Conservation (phyloP, 2,329 filamentous ascomycete species). For the Pezicula rhizophila region DNA sequence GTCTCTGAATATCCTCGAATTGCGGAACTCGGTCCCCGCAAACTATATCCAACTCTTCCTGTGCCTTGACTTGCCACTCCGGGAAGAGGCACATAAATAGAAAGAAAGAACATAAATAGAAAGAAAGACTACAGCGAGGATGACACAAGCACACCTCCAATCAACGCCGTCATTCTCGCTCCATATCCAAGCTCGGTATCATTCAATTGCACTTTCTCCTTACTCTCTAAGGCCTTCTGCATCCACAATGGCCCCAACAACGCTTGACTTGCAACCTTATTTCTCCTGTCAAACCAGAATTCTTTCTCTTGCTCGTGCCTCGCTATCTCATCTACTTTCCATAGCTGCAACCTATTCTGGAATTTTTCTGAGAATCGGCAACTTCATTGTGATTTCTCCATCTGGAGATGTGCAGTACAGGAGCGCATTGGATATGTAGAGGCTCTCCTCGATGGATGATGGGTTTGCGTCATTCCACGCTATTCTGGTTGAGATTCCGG, state of each 20-base stretch:
- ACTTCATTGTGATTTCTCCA: conserved; percentile 7
- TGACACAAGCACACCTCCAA: conserved; percentile 30
- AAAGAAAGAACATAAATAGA: conserved; percentile 16
- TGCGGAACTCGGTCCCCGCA: too few species aligned
- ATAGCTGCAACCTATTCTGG: conserved; percentile 10
- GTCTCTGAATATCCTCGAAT: conserved; percentile 11
- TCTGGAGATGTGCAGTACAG: conserved; percentile 2
- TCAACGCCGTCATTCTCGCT: conserved; percentile 23
- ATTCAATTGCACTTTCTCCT: not conserved
- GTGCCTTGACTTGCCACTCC: conserved; percentile 12
- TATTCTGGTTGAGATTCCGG: not conserved
- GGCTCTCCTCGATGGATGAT: conserved; percentile 6
- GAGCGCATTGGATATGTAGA: conserved; percentile 6
- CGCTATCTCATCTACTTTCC: conserved; percentile 5
- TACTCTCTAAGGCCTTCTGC: conserved; percentile 1
- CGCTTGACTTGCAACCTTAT: too few species aligned
- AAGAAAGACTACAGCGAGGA: conserved; percentile 21
- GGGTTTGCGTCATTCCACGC: conserved; percentile 9
- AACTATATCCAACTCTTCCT: conserved; percentile 39
- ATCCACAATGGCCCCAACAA: conserved; percentile 1
- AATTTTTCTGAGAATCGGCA: conserved; percentile 6
- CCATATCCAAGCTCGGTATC: conserved; percentile 23
- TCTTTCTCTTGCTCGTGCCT: conserved; percentile 4
- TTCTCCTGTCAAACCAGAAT: conserved; percentile 8
- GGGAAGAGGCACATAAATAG: conserved; percentile 10